Evolutionary conservation across 2,329 filamentous ascomycete species (phyloP).

Genomic region (Cercospora sojina): DNA sequence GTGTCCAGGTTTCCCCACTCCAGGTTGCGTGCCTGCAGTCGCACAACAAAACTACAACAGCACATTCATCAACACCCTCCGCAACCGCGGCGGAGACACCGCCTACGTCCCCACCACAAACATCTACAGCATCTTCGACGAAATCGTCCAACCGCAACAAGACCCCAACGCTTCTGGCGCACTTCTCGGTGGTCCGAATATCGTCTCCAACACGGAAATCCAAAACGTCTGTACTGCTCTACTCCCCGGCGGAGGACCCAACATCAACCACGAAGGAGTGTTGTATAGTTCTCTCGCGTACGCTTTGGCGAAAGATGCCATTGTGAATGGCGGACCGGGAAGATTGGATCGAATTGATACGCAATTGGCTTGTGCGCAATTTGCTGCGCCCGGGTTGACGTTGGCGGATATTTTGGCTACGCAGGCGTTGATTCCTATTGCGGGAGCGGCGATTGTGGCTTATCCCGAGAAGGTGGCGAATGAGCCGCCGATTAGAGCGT

Average conservation of each 20-base stretch:
- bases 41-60: constrained; percentile 51
- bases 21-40: constrained; percentile 42
- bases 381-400: constrained; percentile 41
- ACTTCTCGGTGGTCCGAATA: constrained; percentile 42
- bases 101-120: constrained; percentile 58
- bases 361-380: constrained; percentile 40
- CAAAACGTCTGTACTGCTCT: constrained; percentile 44
- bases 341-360: constrained; percentile 42
- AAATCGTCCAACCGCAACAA: constrained; percentile 53
- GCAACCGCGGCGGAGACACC: constrained; percentile 48
- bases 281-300: constrained; percentile 50
- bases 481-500: constrained; percentile 44
- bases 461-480: constrained; percentile 38
- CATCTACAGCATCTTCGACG: constrained; percentile 52
- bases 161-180: constrained; percentile 50
- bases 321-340: constrained; percentile 49
- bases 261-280: constrained; percentile 52
- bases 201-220: constrained; percentile 53
- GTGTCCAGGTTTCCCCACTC: constrained; percentile 31
- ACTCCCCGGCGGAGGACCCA: constrained; percentile 41
- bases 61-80: constrained; percentile 46
- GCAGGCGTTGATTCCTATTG: constrained; percentile 42
- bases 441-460: constrained; percentile 38
- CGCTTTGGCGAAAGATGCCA: constrained; percentile 48
- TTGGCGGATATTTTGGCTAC: constrained; percentile 47